Conservation (phyloP, 1,284 basidiomycete genomes). For the Trichosporon faecale region DNA sequence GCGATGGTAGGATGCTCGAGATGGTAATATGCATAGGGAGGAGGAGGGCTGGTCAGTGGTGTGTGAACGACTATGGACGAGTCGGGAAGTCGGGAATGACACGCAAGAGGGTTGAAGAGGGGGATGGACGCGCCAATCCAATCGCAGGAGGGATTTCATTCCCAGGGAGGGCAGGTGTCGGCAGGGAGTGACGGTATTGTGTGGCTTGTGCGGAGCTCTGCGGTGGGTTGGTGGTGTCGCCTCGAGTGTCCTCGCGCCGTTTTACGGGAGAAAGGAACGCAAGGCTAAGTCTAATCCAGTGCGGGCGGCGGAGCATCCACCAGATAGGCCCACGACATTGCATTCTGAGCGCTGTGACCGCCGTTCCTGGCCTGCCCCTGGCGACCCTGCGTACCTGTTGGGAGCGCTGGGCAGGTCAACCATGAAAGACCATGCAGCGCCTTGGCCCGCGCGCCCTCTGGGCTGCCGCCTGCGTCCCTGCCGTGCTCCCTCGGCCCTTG, state of each 20-base stretch:
- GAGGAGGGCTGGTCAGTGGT: too few relatives aligned
- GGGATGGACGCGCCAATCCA: conserved; percentile 7
- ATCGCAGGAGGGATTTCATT: not conserved
- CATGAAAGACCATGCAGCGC: not conserved
- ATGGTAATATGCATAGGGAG: too few relatives aligned
- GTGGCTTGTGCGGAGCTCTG: not conserved
- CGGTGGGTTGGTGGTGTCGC: not conserved
- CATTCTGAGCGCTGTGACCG: conserved; percentile 3
- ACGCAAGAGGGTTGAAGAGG: not conserved
- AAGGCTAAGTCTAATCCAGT: not conserved
- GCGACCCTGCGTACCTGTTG: not conserved
- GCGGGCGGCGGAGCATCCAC: not conserved
- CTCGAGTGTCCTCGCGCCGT: not conserved
- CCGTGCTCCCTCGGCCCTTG: not conserved
- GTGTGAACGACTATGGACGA: not conserved
- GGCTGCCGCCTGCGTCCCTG: not conserved
- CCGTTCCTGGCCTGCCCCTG: not conserved
- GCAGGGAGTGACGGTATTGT: not conserved
- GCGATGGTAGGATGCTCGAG: too few relatives aligned
- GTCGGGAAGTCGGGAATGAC: not conserved
- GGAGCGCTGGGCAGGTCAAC: not conserved
- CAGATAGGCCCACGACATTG: not conserved
- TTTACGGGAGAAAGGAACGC: not conserved
- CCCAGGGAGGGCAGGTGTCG: not conserved
- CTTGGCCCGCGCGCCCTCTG: not conserved